phyloP scores from a whole-genome alignment of 176 grass and related monocot genomes.

The Oryza australiensis region DNA sequence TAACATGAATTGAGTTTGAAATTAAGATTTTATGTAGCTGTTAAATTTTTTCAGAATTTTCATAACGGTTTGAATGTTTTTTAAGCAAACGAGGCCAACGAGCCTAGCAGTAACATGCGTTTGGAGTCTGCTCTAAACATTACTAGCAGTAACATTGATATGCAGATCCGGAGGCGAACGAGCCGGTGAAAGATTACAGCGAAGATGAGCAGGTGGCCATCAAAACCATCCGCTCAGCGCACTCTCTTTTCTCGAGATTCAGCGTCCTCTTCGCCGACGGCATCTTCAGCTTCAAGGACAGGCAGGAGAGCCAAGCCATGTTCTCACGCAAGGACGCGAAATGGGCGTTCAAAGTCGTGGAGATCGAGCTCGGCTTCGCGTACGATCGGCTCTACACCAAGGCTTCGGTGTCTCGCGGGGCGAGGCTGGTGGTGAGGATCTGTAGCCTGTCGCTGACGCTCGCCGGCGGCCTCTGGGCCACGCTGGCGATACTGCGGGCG shows the following conservation, averaged over 20 bases:
- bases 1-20: too few species aligned
- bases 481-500: not conserved
- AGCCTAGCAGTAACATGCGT: too few species aligned
- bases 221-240: not conserved
- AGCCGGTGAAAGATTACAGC: not conserved
- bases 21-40: too few species aligned
- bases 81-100: too few species aligned
- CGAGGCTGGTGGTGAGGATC: not conserved
- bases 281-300: conserved; percentile 32
- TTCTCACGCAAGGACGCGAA: not conserved
- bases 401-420: not conserved
- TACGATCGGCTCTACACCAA: conserved; percentile 41
- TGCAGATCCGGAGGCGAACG: not conserved
- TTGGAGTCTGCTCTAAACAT: too few species aligned
- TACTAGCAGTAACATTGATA: too few species aligned
- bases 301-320: not conserved
- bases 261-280: conserved; percentile 31
- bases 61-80: too few species aligned
- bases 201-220: too few species aligned
- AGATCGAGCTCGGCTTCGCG: conserved; percentile 37
- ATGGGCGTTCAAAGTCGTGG: conserved; percentile 35
- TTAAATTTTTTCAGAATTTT: too few species aligned
- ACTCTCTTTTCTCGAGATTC: conserved; percentile 20
- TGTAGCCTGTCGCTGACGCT: not conserved
- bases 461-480: not conserved